Evolutionary conservation across 805 yeast species (phyloP).

Genomic region (Kodamaea kaohsiungensis): DNA sequence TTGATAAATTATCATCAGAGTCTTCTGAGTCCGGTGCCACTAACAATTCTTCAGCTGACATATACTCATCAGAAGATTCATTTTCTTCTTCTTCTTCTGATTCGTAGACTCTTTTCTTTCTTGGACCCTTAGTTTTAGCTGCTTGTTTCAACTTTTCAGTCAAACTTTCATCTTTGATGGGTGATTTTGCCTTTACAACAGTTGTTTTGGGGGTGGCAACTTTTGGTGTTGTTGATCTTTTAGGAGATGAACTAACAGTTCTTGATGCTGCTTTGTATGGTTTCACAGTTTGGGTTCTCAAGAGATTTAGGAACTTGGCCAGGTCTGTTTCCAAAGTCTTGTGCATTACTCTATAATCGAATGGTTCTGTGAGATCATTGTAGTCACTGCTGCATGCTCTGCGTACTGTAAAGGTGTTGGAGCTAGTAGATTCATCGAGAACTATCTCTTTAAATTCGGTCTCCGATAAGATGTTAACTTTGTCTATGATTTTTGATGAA

Average conservation of each 20-base stretch:
- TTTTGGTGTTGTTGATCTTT: neutral
- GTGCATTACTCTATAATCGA: slow-evolving; percentile 41
- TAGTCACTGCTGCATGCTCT: slow-evolving; percentile 42
- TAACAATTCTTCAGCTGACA: slow-evolving; percentile 22
- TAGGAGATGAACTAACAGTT: neutral
- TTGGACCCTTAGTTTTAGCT: slow-evolving; percentile 9
- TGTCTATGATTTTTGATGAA: slow-evolving; percentile 43
- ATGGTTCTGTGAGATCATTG: slow-evolving; percentile 31
- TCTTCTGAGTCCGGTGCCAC: slow-evolving; percentile 15
- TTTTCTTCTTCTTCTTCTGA: slow-evolving; percentile 6
- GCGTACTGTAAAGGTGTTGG: slow-evolving; percentile 38
- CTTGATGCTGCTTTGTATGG: neutral
- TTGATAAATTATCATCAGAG: slow-evolving; percentile 6
- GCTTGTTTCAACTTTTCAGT: neutral
- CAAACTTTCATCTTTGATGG: neutral
- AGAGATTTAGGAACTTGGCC: slow-evolving; percentile 24
- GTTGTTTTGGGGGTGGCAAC: neutral
- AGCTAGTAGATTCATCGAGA: slow-evolving; percentile 30
- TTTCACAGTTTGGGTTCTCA: neutral
- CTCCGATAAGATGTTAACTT: slow-evolving; percentile 45
- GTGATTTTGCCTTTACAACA: neutral
- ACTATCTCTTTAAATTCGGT: slow-evolving; percentile 32
- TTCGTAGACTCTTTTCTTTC: slow-evolving; percentile 13
- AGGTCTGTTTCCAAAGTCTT: slow-evolving; percentile 24
- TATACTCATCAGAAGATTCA: slow-evolving; percentile 6